Evolutionary conservation across 306 rosid genomes (phyloP).

Genomic region (Cucurbita moschata): DNA sequence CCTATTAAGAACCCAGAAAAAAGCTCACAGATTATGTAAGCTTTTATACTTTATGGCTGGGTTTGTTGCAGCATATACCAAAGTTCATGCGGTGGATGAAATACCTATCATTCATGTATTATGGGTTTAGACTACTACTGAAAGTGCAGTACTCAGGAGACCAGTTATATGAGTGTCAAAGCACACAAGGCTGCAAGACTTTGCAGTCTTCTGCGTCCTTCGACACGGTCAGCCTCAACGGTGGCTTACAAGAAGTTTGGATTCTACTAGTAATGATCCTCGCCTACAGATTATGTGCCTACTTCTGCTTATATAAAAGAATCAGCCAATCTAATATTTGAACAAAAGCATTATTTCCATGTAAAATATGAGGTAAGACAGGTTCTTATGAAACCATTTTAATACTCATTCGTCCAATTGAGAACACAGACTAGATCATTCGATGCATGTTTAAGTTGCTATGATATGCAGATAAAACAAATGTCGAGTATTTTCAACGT

Average conservation of each 20-base stretch:
- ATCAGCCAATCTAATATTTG: conserved; percentile 27
- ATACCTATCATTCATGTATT: conserved; percentile 75
- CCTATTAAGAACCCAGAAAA: background rate
- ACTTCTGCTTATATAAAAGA: conserved; percentile 48
- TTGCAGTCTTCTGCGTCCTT: conserved; percentile 75
- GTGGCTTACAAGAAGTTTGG: conserved; percentile 72
- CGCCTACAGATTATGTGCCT: conserved; percentile 52
- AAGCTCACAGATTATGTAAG: no score
- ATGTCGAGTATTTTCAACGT: background rate
- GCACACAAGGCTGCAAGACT: conserved; percentile 51
- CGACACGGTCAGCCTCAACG: conserved; percentile 48
- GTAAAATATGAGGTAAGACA: background rate
- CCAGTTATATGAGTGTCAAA: conserved; percentile 55
- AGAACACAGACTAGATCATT: background rate
- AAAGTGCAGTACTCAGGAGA: conserved; percentile 90
- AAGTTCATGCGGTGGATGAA: conserved; percentile 78
- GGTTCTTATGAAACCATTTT: background rate
- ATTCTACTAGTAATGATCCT: conserved; percentile 61
- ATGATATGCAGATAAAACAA: no score
- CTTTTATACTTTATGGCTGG: no score
- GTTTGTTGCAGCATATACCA: conserved; percentile 66
- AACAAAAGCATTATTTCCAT: background rate
- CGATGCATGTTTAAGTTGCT: background rate
- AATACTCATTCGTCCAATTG: background rate
- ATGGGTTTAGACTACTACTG: conserved; percentile 69